Evolutionary conservation across 2,329 filamentous ascomycete species (phyloP).

Genomic region (Ophioceras dolichostomum): DNA sequence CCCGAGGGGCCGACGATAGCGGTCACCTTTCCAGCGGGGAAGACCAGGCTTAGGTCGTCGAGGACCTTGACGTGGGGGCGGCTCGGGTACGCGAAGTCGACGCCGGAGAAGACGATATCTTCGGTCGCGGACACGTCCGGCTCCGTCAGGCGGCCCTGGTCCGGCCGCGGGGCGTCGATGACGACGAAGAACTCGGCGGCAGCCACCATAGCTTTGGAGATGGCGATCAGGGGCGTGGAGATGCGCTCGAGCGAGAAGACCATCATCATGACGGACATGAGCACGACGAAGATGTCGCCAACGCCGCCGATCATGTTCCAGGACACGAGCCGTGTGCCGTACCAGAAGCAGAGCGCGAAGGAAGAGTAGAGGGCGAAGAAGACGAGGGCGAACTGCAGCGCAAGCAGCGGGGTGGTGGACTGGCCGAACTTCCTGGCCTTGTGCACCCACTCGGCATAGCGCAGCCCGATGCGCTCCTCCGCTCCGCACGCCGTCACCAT

Average conservation of each 20-base stretch:
- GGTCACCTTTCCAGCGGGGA: conserved; percentile 54
- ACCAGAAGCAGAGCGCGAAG: conserved; percentile 52
- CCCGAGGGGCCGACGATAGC: conserved; percentile 65
- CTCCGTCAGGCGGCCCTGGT: conserved; percentile 25
- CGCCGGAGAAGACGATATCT: conserved; percentile 48
- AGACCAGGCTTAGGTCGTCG: conserved; percentile 42
- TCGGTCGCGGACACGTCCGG: conserved; percentile 35
- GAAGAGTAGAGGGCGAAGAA: conserved; percentile 41
- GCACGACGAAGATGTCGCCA: conserved; percentile 41
- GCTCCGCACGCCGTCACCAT: conserved; percentile 54
- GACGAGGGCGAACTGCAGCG: conserved; percentile 38
- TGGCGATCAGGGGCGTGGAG: conserved; percentile 45
- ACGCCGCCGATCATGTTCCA: conserved; percentile 34
- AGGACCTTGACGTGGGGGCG: conserved; percentile 52
- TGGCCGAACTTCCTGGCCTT: conserved; percentile 37
- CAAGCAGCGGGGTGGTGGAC: conserved; percentile 35
- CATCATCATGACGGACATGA: conserved; percentile 47
- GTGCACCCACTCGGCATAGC: conserved; percentile 42
- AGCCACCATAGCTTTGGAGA: conserved; percentile 43
- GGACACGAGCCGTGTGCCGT: conserved; percentile 37
- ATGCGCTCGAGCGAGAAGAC: conserved; percentile 44
- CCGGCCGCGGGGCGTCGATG: conserved; percentile 32
- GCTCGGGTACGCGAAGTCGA: conserved; percentile 63
- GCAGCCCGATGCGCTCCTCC: conserved; percentile 37
- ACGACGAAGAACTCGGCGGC: conserved; percentile 46